Evolutionary conservation across 805 yeast species (phyloP), one percentile per base, ranked within the genome.

Genomic region (Candida hispaniensis): DNA sequence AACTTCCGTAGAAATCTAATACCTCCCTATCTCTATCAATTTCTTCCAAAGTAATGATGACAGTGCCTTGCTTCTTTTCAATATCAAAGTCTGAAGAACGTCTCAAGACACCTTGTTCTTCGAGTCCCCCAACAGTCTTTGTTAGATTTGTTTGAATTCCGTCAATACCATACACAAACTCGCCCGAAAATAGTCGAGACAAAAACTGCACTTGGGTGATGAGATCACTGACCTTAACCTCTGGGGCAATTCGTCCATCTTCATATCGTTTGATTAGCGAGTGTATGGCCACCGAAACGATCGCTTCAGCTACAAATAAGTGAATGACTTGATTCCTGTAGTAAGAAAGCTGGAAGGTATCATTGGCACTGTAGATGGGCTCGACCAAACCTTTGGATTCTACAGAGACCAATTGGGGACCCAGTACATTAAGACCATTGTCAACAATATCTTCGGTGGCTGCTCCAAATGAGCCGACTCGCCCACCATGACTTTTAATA

Each of bases 251-350:
- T 12, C 39, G 33, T 14, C 41, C 38, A 17, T 41, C 41, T 30
- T 26, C 41, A 39, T 48, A 47, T 29, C 55, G 50, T 22, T 52
- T 44, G 32, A 51, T 45, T 35, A 49, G 44, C 11, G 54, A 44
- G 41, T 56, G 58, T 38, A 61, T 45, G 7, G 61, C 57, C 8
- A 66, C 59, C 16, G 69, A 57, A 4, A 62, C 63, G 38, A 72
- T 59, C 17, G 75, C 62, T 41, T 67, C 69, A 21, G 66, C 61
- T 19, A 71, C 66, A 40, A 72, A 63, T 49, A 71, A 50, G 50
- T 71, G 77, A 25, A 71, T 67, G 7, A 66, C 56, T 48, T 69
- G 67, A 51, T 72, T 72, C 43, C 75, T 69, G 54, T 71, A 72
- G 47, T 69, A 72, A 26, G 70, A 59, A 24, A 72, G 59, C 51